Conservation (phyloP, 768 basidiomycete species). For the Boletus sp. region DNA sequence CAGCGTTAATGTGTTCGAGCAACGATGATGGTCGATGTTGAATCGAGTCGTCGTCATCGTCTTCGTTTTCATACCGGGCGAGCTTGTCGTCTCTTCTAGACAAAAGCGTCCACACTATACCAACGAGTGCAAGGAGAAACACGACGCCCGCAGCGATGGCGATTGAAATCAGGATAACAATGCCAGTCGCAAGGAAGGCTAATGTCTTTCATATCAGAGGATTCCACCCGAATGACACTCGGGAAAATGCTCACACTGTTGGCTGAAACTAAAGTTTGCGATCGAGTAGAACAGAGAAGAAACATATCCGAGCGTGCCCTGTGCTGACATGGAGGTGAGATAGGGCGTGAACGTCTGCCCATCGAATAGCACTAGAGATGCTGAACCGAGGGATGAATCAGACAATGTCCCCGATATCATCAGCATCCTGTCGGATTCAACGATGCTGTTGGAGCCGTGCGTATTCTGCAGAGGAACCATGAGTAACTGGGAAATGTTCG, state of each 20-base stretch:
- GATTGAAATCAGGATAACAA: slow-evolving; percentile 96
- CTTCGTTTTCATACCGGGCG: slow-evolving; percentile 61
- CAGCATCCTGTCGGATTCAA: slow-evolving; percentile 84
- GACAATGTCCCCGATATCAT: slow-evolving; percentile 80
- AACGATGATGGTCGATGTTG: slow-evolving; percentile 84
- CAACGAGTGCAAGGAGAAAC: slow-evolving; percentile 79
- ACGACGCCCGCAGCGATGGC: slow-evolving; percentile 94
- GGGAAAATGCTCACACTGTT: slow-evolving; percentile 51
- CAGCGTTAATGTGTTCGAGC: slow-evolving; percentile 87
- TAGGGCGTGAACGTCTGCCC: slow-evolving; percentile 82
- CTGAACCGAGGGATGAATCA: slow-evolving; percentile 69
- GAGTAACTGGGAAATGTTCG: slow-evolving; percentile 74
- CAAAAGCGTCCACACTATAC: slow-evolving; percentile 87
- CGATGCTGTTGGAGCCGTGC: slow-evolving; percentile 65
- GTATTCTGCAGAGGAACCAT: slow-evolving; percentile 87
- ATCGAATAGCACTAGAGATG: slow-evolving; percentile 85
- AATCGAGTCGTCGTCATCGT: slow-evolving; percentile 72
- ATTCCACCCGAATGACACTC: not conserved
- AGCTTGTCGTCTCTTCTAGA: slow-evolving; percentile 74
- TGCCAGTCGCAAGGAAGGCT: slow-evolving; percentile 88
- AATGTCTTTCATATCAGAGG: slow-evolving; percentile 5
- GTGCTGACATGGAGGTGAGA: slow-evolving; percentile 59
- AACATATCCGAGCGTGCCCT: slow-evolving; percentile 67
- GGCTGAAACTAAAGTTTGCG: slow-evolving; percentile 68
- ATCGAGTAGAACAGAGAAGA: slow-evolving; percentile 83